phyloP scores from a whole-genome alignment of 2,329 filamentous ascomycete genomes.

The Aspergillus pseudoglaucus region DNA sequence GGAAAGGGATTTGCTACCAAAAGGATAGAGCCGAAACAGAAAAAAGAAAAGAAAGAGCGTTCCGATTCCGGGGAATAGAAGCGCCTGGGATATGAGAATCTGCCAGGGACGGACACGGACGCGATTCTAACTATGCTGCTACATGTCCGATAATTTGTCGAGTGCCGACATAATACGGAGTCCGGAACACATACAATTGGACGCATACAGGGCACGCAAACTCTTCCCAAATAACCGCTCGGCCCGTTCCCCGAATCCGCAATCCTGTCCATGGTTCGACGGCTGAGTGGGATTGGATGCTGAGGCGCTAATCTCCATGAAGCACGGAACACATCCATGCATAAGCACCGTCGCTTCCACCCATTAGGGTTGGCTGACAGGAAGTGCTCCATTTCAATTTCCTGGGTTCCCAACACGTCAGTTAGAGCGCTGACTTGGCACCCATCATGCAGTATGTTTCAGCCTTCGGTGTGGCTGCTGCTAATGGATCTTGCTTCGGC shows the following conservation, averaged over 20 bases:
- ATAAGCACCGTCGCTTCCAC: not conserved
- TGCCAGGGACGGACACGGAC: not conserved
- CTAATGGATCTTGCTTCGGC: slow-evolving; percentile 6
- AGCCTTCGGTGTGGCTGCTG: not conserved
- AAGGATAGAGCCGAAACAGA: not conserved
- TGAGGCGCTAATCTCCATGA: not conserved
- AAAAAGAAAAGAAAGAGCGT: not conserved
- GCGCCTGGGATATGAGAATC: not conserved
- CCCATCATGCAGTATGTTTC: not conserved
- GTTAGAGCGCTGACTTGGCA: not conserved
- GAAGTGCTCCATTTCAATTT: not conserved
- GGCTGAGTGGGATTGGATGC: not conserved
- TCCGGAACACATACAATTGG: not conserved
- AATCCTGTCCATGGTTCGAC: slow-evolving; percentile 8
- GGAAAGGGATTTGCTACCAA: not conserved
- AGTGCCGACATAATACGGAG: not conserved
- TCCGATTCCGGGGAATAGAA: not conserved
- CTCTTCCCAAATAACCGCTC: slow-evolving; percentile 19
- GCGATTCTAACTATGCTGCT: not conserved
- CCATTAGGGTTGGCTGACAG: not conserved
- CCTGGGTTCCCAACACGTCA: not conserved
- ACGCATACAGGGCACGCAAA: slow-evolving; percentile 10
- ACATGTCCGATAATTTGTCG: not conserved
- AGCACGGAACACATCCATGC: not conserved
- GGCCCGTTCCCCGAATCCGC: slow-evolving; percentile 24